phyloP scores from a whole-genome alignment of 1,139 yeast genomes.

The Lodderomyces theae region DNA sequence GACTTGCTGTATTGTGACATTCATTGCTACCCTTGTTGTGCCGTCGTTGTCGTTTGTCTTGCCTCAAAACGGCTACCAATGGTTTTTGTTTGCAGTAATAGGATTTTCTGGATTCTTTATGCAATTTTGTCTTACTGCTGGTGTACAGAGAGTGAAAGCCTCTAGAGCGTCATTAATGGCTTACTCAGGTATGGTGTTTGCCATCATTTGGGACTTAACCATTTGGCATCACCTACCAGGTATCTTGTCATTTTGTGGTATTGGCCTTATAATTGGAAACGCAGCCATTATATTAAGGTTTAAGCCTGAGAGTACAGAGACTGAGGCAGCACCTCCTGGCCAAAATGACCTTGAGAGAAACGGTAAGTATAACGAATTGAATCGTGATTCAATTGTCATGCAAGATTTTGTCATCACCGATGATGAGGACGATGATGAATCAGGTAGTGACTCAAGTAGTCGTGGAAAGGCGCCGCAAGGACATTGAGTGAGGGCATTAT shows the following conservation, averaged over 20 bases:
- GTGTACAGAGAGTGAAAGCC: conserved; percentile 79
- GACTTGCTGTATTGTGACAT: conserved; percentile 54
- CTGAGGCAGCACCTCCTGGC: neutral
- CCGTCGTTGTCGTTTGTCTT: conserved; percentile 61
- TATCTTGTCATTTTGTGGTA: conserved; percentile 66
- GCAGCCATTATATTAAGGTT: conserved; percentile 57
- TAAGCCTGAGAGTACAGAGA: conserved; percentile 34
- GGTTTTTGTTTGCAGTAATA: conserved; percentile 58
- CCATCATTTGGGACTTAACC: conserved; percentile 70
- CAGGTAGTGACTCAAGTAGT: neutral
- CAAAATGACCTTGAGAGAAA: conserved; percentile 16
- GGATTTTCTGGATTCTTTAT: conserved; percentile 80
- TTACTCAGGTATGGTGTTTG: conserved; percentile 75
- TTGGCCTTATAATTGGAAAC: conserved; percentile 60
- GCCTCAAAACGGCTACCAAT: conserved; percentile 60
- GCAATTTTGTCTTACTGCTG: conserved; percentile 79
- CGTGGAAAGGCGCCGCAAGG: neutral
- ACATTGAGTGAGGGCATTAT: neutral
- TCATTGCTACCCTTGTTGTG: conserved; percentile 49
- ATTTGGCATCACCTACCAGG: conserved; percentile 77
- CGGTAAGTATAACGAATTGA: conserved; percentile 16
- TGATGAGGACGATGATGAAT: conserved; percentile 16
- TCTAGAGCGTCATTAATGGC: conserved; percentile 73
- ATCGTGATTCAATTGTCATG: conserved; percentile 21
- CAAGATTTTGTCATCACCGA: conserved; percentile 27